These are phyloP conservation scores for Silene uniflora DNA, from an alignment of 148 eudicot species.

Conservation along the genomic window DNA sequence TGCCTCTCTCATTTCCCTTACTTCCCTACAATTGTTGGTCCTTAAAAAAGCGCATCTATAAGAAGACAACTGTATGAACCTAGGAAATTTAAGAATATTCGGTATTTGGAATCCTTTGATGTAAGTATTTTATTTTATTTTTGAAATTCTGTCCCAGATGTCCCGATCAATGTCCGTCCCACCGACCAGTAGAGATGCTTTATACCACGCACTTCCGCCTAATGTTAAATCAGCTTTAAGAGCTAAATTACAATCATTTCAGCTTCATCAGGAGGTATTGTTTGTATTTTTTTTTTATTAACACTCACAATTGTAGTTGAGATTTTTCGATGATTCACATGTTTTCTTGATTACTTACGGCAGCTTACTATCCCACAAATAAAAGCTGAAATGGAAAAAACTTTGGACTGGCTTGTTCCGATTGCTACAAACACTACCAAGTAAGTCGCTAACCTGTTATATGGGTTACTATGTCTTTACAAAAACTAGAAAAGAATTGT, in stretches of 20 bases:
- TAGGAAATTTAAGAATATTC: too few species aligned
- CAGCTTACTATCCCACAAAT: constrained; percentile 80
- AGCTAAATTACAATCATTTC: constrained; percentile 62
- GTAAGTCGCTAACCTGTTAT: constrained; percentile 34
- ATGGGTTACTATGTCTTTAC: too few species aligned
- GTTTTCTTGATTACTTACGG: constrained; percentile 12
- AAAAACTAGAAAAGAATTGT: too few species aligned
- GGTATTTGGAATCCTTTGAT: too few species aligned
- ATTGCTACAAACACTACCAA: constrained; percentile 91
- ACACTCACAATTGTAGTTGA: background rate
- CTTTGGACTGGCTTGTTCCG: constrained; percentile 95
- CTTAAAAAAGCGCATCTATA: background rate
- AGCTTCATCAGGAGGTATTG: constrained; percentile 72
- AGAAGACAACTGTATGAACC: background rate
- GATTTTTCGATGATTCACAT: background rate
- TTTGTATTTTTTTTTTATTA: background rate
- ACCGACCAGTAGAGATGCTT: constrained; percentile 80
- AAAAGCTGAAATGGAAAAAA: constrained; percentile 97
- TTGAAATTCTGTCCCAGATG: constrained; percentile 41
- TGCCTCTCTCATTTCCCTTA: too few species aligned
- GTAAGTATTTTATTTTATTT: background rate
- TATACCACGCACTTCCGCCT: constrained; percentile 96
- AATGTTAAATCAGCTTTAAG: constrained; percentile 71
- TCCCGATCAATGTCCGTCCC: constrained; percentile 87
- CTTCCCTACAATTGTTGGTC: too few species aligned